Evolutionary conservation across 140 eudicot species (phyloP).

Genomic region (Erigeron philadelphicus): DNA sequence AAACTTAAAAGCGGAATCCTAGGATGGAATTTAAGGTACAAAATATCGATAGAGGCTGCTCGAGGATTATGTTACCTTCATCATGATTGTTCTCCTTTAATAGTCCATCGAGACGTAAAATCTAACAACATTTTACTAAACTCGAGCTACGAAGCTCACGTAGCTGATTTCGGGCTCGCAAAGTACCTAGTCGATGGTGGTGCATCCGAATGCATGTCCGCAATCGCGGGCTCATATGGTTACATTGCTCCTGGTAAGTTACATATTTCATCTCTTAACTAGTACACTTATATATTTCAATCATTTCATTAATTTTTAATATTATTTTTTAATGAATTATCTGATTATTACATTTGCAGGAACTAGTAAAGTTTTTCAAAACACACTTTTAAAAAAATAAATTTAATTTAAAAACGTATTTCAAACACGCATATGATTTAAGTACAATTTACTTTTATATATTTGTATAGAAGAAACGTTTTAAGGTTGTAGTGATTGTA

Average conservation of each 20-base stretch:
- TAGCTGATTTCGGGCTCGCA: conserved; percentile 94
- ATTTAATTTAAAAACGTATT: too few species aligned
- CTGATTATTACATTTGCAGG: too few species aligned
- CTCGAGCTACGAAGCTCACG: conserved; percentile 88
- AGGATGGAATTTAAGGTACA: conserved; percentile 84
- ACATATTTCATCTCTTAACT: neutral
- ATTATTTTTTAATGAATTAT: too few species aligned
- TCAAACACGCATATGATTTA: too few species aligned
- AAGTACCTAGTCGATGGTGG: conserved; percentile 77
- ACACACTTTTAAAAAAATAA: too few species aligned
- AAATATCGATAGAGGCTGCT: conserved; percentile 73
- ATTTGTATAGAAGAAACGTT: neutral
- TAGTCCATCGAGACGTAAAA: conserved; percentile 91
- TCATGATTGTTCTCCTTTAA: conserved; percentile 90
- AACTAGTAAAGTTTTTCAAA: too few species aligned
- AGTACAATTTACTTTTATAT: too few species aligned
- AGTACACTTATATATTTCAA: neutral
- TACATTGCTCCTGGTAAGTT: conserved; percentile 95
- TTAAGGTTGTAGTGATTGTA: conserved; percentile 6
- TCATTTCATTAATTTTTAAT: too few species aligned
- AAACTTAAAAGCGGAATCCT: conserved; percentile 57
- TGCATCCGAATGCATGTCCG: conserved; percentile 88
- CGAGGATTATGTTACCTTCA: conserved; percentile 86
- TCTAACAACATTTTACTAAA: conserved; percentile 71
- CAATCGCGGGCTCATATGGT: conserved; percentile 93